Percentiles rank a stretch among this genome's conserved stretches.
Evolutionary conservation across 2,329 filamentous ascomycete species (phyloP).

Genomic region (Ceratocystiopsis brevicomis): DNA sequence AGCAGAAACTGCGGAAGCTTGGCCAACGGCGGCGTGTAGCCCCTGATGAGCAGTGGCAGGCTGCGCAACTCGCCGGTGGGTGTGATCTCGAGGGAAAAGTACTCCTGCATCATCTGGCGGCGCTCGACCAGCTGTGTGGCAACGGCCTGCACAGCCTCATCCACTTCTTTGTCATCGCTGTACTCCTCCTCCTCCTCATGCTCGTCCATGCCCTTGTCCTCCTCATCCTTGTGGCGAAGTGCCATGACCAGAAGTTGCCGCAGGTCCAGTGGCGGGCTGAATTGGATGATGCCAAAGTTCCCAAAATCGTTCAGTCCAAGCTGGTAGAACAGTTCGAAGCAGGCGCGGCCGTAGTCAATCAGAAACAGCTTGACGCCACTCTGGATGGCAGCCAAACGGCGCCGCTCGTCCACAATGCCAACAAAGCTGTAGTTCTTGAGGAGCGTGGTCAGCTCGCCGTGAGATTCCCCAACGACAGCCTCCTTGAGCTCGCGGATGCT

Average conservation of each 20-base stretch:
- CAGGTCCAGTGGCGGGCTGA: slow-evolving; percentile 57
- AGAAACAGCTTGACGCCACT: slow-evolving; percentile 82
- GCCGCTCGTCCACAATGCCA: slow-evolving; percentile 71
- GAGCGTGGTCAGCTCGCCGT: slow-evolving; percentile 70
- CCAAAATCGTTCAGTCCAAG: slow-evolving; percentile 86
- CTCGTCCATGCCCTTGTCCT: slow-evolving; percentile 35
- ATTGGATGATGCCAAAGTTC: slow-evolving; percentile 73
- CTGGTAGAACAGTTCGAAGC: slow-evolving; percentile 89
- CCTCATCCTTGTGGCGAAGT: slow-evolving; percentile 41
- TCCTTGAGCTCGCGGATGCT: slow-evolving; percentile 73
- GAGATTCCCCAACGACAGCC: slow-evolving; percentile 61
- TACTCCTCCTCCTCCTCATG: slow-evolving; percentile 42
- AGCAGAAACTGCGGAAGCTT: slow-evolving; percentile 84
- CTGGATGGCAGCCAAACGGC: slow-evolving; percentile 82
- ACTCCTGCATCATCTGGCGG: slow-evolving; percentile 76
- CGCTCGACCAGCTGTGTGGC: slow-evolving; percentile 50
- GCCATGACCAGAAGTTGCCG: slow-evolving; percentile 53
- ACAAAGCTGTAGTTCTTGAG: slow-evolving; percentile 84
- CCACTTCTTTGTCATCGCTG: slow-evolving; percentile 33
- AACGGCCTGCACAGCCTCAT: slow-evolving; percentile 47
- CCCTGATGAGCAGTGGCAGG: slow-evolving; percentile 72
- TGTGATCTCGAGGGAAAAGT: slow-evolving; percentile 74
- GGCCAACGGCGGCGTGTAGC: slow-evolving; percentile 66
- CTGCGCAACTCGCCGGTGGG: slow-evolving; percentile 56
- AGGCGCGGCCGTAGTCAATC: slow-evolving; percentile 76